Evolutionary conservation across 1,284 basidiomycete species (phyloP).

Genomic region (Coniferiporia sulphurascens): DNA sequence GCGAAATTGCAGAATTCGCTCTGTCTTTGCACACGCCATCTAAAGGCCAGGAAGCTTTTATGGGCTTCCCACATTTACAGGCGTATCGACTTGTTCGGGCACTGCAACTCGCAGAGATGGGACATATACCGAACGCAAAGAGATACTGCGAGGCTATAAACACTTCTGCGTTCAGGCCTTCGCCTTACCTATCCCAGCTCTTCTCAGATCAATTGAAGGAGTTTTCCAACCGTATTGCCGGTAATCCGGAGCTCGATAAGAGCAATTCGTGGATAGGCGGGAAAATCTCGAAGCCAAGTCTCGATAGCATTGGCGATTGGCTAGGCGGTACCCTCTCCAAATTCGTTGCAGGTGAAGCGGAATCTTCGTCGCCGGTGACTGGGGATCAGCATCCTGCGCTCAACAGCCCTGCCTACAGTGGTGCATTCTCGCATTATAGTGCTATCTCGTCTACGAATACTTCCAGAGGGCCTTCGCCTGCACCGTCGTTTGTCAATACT

Average conservation of each 20-base stretch:
- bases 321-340: conserved; percentile 94
- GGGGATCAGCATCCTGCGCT: conserved; percentile 36
- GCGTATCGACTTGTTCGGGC: conserved; percentile 87
- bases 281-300: conserved; percentile 81
- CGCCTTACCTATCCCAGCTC: conserved; percentile 62
- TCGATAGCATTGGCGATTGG: conserved; percentile 91
- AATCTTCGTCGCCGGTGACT: conserved; percentile 40
- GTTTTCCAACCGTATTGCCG: conserved; percentile 78
- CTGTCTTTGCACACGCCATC: conserved; percentile 64
- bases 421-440: conserved; percentile 93
- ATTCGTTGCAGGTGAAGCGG: conserved; percentile 88
- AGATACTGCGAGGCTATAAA: conserved; percentile 93
- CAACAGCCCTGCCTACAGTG: conserved; percentile 47
- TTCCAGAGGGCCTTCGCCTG: conserved; percentile 69
- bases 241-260: conserved; percentile 69
- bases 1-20: conserved; percentile 93
- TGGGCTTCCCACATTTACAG: conserved; percentile 83
- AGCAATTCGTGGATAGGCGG: conserved; percentile 76
- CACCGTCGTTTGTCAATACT: conserved; percentile 49
- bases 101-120: conserved; percentile 71
- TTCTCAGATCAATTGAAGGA: conserved; percentile 78
- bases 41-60: conserved; percentile 86
- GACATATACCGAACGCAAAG: conserved; percentile 68
- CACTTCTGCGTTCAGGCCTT: conserved; percentile 56
- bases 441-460: conserved; percentile 82